Base-by-base conservation (phyloP, 139 green algal species). In the Haematococcus lacustris region DNA sequence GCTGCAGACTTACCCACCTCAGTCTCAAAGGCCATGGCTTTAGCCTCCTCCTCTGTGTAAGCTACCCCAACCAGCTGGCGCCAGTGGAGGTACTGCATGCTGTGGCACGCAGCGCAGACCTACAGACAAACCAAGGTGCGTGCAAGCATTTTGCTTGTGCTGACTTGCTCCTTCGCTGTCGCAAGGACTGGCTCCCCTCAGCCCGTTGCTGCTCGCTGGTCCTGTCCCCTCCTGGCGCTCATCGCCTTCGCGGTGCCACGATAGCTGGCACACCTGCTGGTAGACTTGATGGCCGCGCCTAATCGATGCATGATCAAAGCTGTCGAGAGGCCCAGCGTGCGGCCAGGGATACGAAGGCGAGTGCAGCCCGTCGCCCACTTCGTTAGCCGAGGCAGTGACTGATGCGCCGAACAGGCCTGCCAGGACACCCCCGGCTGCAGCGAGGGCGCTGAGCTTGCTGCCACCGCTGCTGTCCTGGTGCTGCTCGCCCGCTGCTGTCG, bases 1-100 rank as follows among this genome's bases (percentile, higher is more conserved):
- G n/a, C n/a, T n/a, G n/a, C n/a, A n/a, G n/a, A n/a, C n/a, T n/a
- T n/a, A n/a, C 59, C 57, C 59, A 89, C 85, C 85, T 97, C 93
- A 25, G 91, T 85, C 71, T 99, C 90, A 35, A 85, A 80, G 21
- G 94, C 94, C 78, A 98, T 68, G 84, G 38, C 86, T 86, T 99
- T 99, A 21, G 82, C 91, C 86, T 99, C 95, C 51, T 97, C 94
- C 85, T 99, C 95, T 23, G 94, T 98, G 86, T 98, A 98, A 37
- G 76, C 78, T 38, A 98, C 95, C 7, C 91, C 95, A 66, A 98
- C 90, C 64, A 99, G 85, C 76, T 99, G 83, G 69, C 95, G 91
- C 83, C 91, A 99, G 78, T 97, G 90, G 37, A 99, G 78, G 60
- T 91, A 86, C 74, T 97, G 76, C 78, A 99, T 71, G 66, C 82